These are phyloP conservation scores for Auxenochlorella protothecoides DNA, from an alignment of 139 green algal species.

Conservation along the genomic window DNA sequence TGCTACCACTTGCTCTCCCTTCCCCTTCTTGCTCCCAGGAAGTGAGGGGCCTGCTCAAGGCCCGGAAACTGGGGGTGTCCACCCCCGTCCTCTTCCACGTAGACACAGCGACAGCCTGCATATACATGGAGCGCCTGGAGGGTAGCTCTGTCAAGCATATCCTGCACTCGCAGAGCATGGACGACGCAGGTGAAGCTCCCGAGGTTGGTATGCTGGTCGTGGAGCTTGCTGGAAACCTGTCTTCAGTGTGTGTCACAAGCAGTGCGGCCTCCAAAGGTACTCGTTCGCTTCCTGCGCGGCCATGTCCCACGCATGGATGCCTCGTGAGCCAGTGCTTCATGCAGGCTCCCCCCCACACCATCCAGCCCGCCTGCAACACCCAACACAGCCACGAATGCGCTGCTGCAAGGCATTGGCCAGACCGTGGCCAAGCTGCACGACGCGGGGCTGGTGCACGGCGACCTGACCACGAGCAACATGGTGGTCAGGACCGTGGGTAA, in stretches of 20 bases:
- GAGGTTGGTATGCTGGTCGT: neutral
- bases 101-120: constrained; percentile 34
- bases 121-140: constrained; percentile 61
- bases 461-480: constrained; percentile 86
- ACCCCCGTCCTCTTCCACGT: constrained; percentile 57
- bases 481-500: constrained; percentile 36
- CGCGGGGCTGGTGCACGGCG: constrained; percentile 77
- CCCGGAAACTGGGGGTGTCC: constrained; percentile 56
- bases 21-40: constrained; percentile 31
- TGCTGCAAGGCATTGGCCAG: constrained; percentile 50
- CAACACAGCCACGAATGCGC: neutral
- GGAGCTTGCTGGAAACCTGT: neutral
- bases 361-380: too few relatives aligned
- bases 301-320: neutral
- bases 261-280: neutral
- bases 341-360: neutral
- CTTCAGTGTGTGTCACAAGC: neutral
- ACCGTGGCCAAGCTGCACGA: constrained; percentile 75
- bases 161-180: constrained; percentile 14
- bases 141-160: constrained; percentile 54
- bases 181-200: constrained; percentile 5
- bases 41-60: constrained; percentile 47
- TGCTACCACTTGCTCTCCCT: too few relatives aligned
- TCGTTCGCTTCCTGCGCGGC: too few relatives aligned
- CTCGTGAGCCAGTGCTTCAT: neutral